Evolutionary conservation across 352 stramenopile species (phyloP), one percentile per base, ranked within the genome.

Genomic region (Phytophthora fragariae): DNA sequence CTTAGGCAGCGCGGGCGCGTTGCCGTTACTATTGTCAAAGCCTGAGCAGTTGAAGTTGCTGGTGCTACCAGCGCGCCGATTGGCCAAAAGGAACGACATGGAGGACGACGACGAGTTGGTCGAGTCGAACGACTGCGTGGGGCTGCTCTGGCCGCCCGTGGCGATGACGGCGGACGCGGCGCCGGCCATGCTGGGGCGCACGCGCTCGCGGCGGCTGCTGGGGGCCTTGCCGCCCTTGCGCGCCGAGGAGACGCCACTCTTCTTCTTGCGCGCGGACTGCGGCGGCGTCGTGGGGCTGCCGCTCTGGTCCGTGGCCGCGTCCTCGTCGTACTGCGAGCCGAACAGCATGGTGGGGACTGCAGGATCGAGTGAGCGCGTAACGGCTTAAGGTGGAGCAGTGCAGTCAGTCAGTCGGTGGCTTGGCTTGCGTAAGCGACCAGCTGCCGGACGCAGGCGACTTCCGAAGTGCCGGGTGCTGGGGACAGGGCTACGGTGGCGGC

Each of bases 241-340:
- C 12, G 55, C 39, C 11, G 37, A 44, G 37, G 37, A 44, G 37
- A 33, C 31, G 37, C 37, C 37, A 14, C 15, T 50, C 12, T 77
- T 82, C 68, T 84, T 85, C 70, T 81, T 85, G 33, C 78, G 80
- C 52, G 67, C 52, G 3, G 68, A 71, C 59, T 71, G 72, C 56
- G 73, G 71, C 15, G 80, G 80, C 33, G 75, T 79, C 50, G 67
- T 74, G 62, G 75, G 64, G 61, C 75, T 82, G 11, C 68, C 75
- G 57, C 75, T 82, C 19, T 82, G 64, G 37, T 82, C 75, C 2
- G 76, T 83, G 39, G 57, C 68, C 27, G 53, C 69, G 41, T 88
- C 80, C 21, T 88, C 80, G 55, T 88, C 80, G 70, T 88, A 88
- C 70, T 88, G 80, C 46, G 77, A 54, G 56, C 80, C 80, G 62